A percentile compares a stretch with the other conserved stretches of the same genome.
Conservation (phyloP, 2,329 filamentous ascomycete species). For the Chrysosphaeria jannelii region DNA sequence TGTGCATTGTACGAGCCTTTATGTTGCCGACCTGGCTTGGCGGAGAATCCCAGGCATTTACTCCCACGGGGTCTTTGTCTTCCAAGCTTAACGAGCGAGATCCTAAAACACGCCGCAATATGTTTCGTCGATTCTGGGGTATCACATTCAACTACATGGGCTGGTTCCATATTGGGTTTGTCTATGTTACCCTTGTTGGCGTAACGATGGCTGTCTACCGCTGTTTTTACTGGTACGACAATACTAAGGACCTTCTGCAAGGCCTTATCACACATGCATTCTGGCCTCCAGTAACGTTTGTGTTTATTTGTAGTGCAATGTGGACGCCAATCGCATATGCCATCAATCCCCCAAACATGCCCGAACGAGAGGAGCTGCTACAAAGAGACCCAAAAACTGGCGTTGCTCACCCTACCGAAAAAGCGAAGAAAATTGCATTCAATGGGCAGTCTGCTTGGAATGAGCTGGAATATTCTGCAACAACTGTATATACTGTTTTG, state of each 20-base stretch:
- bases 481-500: slow-evolving; percentile 18
- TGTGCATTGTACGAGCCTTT: slow-evolving; percentile 25
- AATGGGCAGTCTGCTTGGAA: slow-evolving; percentile 20
- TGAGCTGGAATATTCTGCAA: slow-evolving; percentile 21
- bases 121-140: slow-evolving; percentile 20
- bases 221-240: slow-evolving; percentile 14
- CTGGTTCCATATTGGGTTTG: slow-evolving; percentile 21
- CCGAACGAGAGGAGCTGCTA: slow-evolving; percentile 14
- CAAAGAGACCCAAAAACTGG: slow-evolving; percentile 21
- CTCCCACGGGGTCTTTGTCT: slow-evolving; percentile 25
- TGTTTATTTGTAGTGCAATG: slow-evolving; percentile 21
- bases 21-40: slow-evolving; percentile 29
- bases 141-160: slow-evolving; percentile 25
- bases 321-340: slow-evolving; percentile 30
- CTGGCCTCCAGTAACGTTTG: slow-evolving; percentile 28
- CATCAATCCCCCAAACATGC: slow-evolving; percentile 24
- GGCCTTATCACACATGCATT: slow-evolving; percentile 27
- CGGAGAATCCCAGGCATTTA: slow-evolving; percentile 25
- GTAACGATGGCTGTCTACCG: slow-evolving; percentile 20
- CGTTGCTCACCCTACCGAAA: slow-evolving; percentile 16
- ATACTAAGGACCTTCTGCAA: slow-evolving; percentile 10
- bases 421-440: slow-evolving; percentile 11
- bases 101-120: slow-evolving; percentile 16
- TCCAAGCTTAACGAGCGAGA: slow-evolving; percentile 27
- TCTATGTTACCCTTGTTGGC: slow-evolving; percentile 19